Evolutionary conservation across 2,329 filamentous ascomycete species (phyloP), one percentile per base, ranked within the genome.

Genomic region (Alternaria sp.): DNA sequence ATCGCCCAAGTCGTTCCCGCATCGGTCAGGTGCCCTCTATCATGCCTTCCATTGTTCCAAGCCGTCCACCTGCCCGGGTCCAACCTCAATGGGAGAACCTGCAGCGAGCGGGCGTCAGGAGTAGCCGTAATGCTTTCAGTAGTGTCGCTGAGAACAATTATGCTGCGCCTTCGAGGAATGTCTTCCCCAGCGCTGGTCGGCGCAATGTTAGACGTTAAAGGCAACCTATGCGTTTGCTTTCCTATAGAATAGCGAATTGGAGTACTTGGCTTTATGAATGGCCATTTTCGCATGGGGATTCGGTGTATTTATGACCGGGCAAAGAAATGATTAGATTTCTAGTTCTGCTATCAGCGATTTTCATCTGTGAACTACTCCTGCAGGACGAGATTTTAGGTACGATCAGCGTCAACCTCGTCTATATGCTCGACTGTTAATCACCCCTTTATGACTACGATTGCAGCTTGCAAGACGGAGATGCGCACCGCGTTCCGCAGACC

Each of bases 51-150:
- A 61, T 63, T 19, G 26, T 69, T 15, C 52, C 66, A 13, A 50
- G 52, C 30, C 58, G 57, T 15, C 66, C 67, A 40, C 44, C 68
- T 17, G 17, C 60, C 45, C 69, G 61, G n/a, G 59, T 57, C 10
- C 66, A 58, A 26, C 49, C 64, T 17, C 66, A 73, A 36, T 69
- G 64, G 65, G 62, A 70, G 8, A 60, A 46, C 11, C 19, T 74
- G 47, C 63, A 71, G 45, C 65, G 57, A n/a, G 44, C 65, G 19
- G 75, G 74, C 23, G 69, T 74, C 1, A 67, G 73, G 10, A 76
- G 72, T 62, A 74, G 74, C 59, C 69, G 62, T 13, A 61, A 62
- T 8, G 57, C 43, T 9, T 61, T 61, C 25, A 25, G 25, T 3
- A 59, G 52, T 8, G 47, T 45, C 9, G 28, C 45, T 5, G 44